Conservation (phyloP, 2,329 filamentous ascomycete species). For the Fusarium udum region DNA sequence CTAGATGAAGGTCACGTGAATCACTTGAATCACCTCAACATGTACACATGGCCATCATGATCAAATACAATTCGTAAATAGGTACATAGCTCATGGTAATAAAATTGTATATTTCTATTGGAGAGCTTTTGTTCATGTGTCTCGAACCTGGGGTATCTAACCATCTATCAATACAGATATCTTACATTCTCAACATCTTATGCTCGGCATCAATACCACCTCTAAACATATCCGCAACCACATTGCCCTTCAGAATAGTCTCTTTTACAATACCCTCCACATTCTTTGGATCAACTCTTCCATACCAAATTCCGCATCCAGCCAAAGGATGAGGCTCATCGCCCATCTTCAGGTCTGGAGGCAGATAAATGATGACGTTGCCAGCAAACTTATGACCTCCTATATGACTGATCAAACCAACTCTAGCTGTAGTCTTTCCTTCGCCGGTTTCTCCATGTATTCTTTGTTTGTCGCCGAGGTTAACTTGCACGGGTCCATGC, state of each 20-base stretch:
- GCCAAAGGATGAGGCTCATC: conserved; percentile 66
- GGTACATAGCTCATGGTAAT: not conserved
- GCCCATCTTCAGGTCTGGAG: conserved; percentile 59
- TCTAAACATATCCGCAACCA: conserved; percentile 76
- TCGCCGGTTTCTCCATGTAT: conserved; percentile 31
- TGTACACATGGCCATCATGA: not conserved
- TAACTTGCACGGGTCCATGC: conserved; percentile 54
- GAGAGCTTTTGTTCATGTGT: not conserved
- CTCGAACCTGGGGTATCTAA: conserved; percentile 20
- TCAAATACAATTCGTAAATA: not conserved
- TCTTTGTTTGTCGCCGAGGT: conserved; percentile 9
- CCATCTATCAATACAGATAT: not conserved
- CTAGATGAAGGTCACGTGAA: conserved; percentile 34
- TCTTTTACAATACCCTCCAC: conserved; percentile 79
- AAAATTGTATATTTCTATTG: not conserved
- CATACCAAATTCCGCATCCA: conserved; percentile 84
- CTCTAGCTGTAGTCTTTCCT: conserved; percentile 58
- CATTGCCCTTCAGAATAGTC: conserved; percentile 72
- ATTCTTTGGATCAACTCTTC: conserved; percentile 76
- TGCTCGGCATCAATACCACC: conserved; percentile 70
- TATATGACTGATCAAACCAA: conserved; percentile 80
- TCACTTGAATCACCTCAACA: not conserved
- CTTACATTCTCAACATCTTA: conserved; percentile 59
- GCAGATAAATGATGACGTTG: conserved; percentile 84
- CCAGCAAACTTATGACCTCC: conserved; percentile 88